Percentiles rank a stretch among this genome's conserved stretches.
Conservation (phyloP, 257 asterid species). For the Nicotiana noctiflora region DNA sequence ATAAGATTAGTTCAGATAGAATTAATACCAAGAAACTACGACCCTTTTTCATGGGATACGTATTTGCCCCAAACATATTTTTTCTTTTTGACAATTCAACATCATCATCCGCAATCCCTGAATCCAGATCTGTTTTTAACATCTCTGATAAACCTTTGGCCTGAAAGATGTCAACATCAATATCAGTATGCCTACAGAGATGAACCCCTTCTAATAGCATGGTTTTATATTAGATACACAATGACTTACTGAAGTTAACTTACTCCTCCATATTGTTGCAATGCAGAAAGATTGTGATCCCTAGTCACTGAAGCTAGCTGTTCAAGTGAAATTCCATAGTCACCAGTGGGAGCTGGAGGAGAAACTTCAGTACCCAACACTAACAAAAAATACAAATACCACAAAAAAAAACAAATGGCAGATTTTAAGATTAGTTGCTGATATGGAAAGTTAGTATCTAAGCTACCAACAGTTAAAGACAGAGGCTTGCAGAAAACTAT, state of each 20-base stretch:
- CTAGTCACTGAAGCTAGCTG: constrained; percentile 72
- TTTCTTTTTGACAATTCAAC: constrained; percentile 49
- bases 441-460: background rate
- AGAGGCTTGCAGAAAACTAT: background rate
- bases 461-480: background rate
- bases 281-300: constrained; percentile 57
- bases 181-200: background rate
- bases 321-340: constrained; percentile 58
- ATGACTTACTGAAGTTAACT: constrained; percentile 19
- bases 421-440: background rate
- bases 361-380: constrained; percentile 61
- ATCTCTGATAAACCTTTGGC: constrained; percentile 56
- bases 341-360: constrained; percentile 58
- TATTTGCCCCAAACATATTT: constrained; percentile 69
- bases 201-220: background rate
- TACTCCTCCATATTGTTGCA: constrained; percentile 85
- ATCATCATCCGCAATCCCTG: constrained; percentile 53
- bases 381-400: constrained; percentile 22
- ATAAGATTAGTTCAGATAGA: constrained; percentile 4
- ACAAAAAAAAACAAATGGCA: constrained; percentile 8
- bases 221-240: background rate
- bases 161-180: constrained; percentile 29
- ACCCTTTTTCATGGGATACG: constrained; percentile 87
- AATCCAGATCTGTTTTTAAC: constrained; percentile 58
- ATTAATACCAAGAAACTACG: constrained; percentile 61